Conservation (phyloP, 164 flowering plant genomes). For the Chloranthus sessilifolius region DNA sequence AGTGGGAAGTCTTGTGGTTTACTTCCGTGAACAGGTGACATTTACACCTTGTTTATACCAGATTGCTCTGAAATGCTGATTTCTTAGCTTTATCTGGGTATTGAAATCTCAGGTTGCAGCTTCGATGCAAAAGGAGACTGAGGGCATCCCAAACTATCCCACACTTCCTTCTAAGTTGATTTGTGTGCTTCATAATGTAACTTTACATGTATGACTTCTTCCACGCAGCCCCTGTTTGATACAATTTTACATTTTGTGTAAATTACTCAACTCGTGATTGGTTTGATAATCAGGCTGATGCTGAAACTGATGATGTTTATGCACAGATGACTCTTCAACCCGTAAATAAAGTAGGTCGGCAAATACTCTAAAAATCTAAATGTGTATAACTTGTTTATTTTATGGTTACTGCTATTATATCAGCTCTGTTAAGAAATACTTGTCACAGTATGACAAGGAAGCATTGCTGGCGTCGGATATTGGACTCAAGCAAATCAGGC, state of each 20-base stretch:
- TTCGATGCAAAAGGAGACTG: slow-evolving; percentile 82
- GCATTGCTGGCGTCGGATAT: slow-evolving; percentile 74
- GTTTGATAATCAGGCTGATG: slow-evolving; percentile 60
- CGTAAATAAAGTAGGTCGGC: slow-evolving; percentile 59
- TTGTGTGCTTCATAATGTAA: slow-evolving; percentile 81
- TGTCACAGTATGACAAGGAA: slow-evolving; percentile 64
- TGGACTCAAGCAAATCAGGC: slow-evolving; percentile 73
- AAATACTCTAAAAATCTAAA: neutral
- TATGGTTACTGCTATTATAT: neutral
- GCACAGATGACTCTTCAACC: slow-evolving; percentile 97
- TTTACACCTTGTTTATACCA: no score
- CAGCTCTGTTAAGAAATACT: no score
- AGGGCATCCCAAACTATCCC: slow-evolving; percentile 77
- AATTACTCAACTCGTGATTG: neutral
- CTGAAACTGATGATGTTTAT: slow-evolving; percentile 86
- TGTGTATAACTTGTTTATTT: neutral
- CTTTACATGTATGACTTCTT: slow-evolving; percentile 58
- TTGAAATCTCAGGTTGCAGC: slow-evolving; percentile 69
- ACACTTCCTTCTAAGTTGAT: slow-evolving; percentile 83
- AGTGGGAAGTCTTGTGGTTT: no score
- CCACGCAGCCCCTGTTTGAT: neutral
- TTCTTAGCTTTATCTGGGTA: slow-evolving; percentile 5
- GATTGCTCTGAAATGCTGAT: no score
- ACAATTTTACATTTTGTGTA: no score
- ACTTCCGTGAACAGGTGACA: no score